Percentiles rank a stretch among this genome's conserved stretches.
Evolutionary conservation across 805 yeast species (phyloP).

Genomic region (Starmerella roubikii): DNA sequence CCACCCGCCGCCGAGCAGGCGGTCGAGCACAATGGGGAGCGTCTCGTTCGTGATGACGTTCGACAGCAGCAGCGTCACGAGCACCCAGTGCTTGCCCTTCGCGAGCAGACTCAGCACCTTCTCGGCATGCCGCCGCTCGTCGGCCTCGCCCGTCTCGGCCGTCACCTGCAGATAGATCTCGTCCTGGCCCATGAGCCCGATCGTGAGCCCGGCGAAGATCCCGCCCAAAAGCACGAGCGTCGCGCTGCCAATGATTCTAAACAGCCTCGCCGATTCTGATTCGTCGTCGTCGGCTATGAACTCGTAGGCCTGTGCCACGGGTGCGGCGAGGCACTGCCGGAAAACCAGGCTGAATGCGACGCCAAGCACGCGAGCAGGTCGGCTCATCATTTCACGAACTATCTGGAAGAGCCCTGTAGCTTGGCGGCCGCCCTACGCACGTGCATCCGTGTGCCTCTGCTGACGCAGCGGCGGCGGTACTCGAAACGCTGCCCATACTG

Average conservation of each 20-base stretch:
- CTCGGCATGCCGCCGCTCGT: constrained; percentile 55
- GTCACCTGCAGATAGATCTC: constrained; percentile 88
- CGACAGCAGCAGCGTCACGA: constrained; percentile 70
- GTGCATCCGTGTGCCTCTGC: too few species aligned
- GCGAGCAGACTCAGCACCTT: constrained; percentile 61
- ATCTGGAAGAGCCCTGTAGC: too few species aligned
- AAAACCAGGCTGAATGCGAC: neutral
- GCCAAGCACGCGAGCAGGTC: neutral
- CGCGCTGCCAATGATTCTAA: too few species aligned
- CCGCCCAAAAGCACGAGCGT: constrained; percentile 29
- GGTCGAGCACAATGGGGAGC: constrained; percentile 81
- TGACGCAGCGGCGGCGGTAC: too few species aligned
- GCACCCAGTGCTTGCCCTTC: constrained; percentile 89
- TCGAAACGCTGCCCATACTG: neutral
- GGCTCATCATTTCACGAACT: too few species aligned
- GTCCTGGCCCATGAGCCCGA: constrained; percentile 96
- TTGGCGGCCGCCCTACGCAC: too few species aligned
- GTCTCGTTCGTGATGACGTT: constrained; percentile 92
- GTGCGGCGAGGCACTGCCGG: neutral
- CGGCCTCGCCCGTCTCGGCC: constrained; percentile 56
- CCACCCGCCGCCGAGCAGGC: constrained; percentile 94
- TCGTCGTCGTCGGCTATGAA: too few species aligned
- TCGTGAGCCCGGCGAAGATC: constrained; percentile 45
- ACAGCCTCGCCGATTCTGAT: too few species aligned
- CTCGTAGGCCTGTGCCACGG: neutral